Evolutionary conservation across 352 stramenopile genomes (phyloP), one percentile per base, ranked within the genome.

Genomic region (Phytophthora pseudosyringae): DNA sequence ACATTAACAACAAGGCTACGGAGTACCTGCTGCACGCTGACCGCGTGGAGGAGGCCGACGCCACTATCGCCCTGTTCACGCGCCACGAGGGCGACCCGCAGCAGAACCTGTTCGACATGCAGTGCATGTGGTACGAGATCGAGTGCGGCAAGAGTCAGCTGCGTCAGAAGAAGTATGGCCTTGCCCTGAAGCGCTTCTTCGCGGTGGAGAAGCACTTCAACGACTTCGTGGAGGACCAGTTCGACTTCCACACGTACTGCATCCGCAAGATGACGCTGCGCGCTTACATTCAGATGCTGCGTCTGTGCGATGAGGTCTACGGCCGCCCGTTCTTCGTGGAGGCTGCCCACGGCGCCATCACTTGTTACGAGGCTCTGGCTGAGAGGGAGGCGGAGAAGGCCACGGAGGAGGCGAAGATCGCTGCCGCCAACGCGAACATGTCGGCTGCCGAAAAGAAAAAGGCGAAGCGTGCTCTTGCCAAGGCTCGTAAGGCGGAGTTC

Each of bases 211-310:
- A 99, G 72, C 97, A 99, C 80, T 99, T 99, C 63, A 89, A 97
- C 57, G 96, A 99, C 76, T 99, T 99, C 44, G 73, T 96, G 36
- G 97, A 99, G 56, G 97, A 99, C 83, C 97, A 99, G 76, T 99
- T 99, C 60, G 97, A 99, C 74, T 99, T 99, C 78, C 97, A 99
- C 86, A 95, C 84, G 45, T 99, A 99, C 75, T 99, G 97, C 67
- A 91, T 99, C 65, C 93, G 97, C 64, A 99, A 99, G 84, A 98
- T 98, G 71, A 99, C 97, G 26, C 75, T 99, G 46, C 88, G 97
- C 39, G 81, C 97, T 12, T 99, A 99, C 72, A 80, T 98, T 25
- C 89, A 96, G 60, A 86, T 99, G 67, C 78, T 99, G 44, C 86
- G 91, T 63, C 91, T 98, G 63, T 98, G 97, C 71, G 95, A 99